A percentile compares a stretch with the other conserved stretches of the same genome.
phyloP scores from a whole-genome alignment of 2,329 filamentous ascomycete species.

The Claviceps capensis region DNA sequence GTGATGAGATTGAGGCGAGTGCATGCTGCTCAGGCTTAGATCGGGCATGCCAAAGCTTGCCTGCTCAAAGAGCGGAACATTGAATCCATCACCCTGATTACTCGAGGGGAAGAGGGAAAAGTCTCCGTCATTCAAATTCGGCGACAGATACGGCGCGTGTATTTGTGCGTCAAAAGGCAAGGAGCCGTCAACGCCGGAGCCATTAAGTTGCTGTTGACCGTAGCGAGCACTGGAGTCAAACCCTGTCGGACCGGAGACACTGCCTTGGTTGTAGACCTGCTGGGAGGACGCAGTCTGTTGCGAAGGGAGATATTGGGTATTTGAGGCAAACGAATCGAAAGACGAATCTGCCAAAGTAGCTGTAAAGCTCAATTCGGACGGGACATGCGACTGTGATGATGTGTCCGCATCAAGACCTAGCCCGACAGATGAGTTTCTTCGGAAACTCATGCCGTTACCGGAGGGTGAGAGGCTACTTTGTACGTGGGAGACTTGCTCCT shows the following conservation, averaged over 20 bases:
- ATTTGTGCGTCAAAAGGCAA: constrained; percentile 28
- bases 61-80: constrained; percentile 45
- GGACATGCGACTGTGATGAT: constrained; percentile 24
- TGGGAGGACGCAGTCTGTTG: constrained; percentile 24
- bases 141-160: constrained; percentile 28
- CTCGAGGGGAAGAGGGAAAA: constrained; percentile 51
- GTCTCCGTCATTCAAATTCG: constrained; percentile 41
- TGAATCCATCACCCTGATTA: constrained; percentile 42
- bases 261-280: constrained; percentile 15
- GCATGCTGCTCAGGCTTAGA: constrained; percentile 38
- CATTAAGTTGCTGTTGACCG: constrained; percentile 25
- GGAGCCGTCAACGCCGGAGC: constrained; percentile 21
- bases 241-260: constrained; percentile 21
- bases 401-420: constrained; percentile 47
- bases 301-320: constrained; percentile 35
- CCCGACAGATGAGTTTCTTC: constrained; percentile 33
- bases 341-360: constrained; percentile 16
- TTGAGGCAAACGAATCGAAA: constrained; percentile 30
- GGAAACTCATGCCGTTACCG: constrained; percentile 36
- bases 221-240: constrained; percentile 31
- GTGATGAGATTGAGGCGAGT: constrained; percentile 40
- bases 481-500: constrained; percentile 45
- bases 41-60: constrained; percentile 30
- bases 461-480: constrained; percentile 48
- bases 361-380: constrained; percentile 18